phyloP scores from a whole-genome alignment of 2,329 filamentous ascomycete genomes.

The Cladosporium velox region DNA sequence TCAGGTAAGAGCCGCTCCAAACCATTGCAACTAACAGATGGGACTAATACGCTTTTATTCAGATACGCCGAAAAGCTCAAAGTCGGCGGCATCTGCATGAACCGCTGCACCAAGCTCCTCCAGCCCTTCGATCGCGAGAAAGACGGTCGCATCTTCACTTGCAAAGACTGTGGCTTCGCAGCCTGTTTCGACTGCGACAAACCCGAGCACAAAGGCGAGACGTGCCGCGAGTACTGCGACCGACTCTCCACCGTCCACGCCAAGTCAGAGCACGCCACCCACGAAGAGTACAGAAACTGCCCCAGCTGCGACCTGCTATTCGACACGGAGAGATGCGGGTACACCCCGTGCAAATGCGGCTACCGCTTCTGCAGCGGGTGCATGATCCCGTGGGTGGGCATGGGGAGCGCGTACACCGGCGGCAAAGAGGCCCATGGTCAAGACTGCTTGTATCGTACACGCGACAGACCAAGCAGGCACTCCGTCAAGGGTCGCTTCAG shows the following conservation, averaged over 20 bases:
- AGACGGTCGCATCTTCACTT: conserved; percentile 26
- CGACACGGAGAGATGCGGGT: neutral
- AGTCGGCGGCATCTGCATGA: conserved; percentile 20
- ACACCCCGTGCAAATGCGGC: conserved; percentile 18
- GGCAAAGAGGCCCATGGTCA: no score
- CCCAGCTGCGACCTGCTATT: neutral
- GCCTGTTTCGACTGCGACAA: conserved; percentile 24
- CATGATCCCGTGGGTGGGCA: conserved; percentile 23
- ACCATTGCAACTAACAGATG: neutral
- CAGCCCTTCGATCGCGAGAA: conserved; percentile 18
- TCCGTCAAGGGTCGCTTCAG: no score
- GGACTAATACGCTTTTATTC: neutral
- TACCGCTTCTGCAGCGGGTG: conserved; percentile 25
- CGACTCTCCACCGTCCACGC: neutral
- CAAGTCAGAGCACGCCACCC: neutral
- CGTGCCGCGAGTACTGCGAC: conserved; percentile 10
- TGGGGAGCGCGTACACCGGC: conserved; percentile 5
- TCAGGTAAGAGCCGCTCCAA: neutral
- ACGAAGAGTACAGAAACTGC: neutral
- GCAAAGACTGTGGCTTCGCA: conserved; percentile 19
- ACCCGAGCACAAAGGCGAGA: conserved; percentile 22
- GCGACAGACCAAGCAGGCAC: no score
- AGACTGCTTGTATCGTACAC: no score
- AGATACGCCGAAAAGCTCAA: conserved; percentile 9
- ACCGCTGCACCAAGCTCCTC: conserved; percentile 14